Evolutionary conservation across 371 early-diverging fungal species (phyloP).

Genomic region (Apophysomyces sp.): DNA sequence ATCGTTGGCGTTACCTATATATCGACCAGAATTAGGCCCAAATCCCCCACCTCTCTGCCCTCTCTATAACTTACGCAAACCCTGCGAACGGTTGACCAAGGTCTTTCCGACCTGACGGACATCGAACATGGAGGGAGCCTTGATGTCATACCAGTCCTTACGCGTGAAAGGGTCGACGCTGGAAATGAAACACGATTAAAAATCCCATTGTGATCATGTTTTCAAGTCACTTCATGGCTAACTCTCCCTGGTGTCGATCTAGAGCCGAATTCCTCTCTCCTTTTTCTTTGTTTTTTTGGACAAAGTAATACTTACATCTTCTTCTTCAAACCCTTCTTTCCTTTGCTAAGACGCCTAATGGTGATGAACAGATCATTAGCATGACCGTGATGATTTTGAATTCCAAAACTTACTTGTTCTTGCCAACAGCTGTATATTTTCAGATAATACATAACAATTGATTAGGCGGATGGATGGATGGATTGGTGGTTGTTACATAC

Average conservation of each 20-base stretch:
- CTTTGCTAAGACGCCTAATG: conserved; percentile 81
- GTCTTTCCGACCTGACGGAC: conserved; percentile 97
- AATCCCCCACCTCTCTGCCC: too few relatives aligned
- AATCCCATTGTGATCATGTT: too few relatives aligned
- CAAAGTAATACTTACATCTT: conserved; percentile 94
- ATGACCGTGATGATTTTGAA: not conserved
- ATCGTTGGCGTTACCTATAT: conserved; percentile 92
- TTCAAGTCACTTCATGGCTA: too few relatives aligned
- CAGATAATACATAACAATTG: not conserved
- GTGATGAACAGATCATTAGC: conserved; percentile 2
- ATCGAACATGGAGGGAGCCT: conserved; percentile 96
- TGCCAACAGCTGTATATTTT: conserved; percentile 79
- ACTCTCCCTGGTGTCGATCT: too few relatives aligned
- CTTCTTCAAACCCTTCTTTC: conserved; percentile 97
- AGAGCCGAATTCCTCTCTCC: conserved; percentile 1
- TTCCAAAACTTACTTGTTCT: conserved; percentile 82
- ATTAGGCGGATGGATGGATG: conserved; percentile 20
- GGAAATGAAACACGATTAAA: conserved; percentile 6
- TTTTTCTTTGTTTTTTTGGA: too few relatives aligned
- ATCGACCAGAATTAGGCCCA: too few relatives aligned
- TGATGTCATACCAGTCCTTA: conserved; percentile 99
- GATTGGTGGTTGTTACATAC: conserved; percentile 26
- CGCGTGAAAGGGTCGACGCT: conserved; percentile 96
- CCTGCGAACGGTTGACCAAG: conserved; percentile 99
- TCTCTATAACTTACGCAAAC: conserved; percentile 92